phyloP scores from a whole-genome alignment of 2,329 filamentous ascomycete species.

The Aspergillus nomiae region DNA sequence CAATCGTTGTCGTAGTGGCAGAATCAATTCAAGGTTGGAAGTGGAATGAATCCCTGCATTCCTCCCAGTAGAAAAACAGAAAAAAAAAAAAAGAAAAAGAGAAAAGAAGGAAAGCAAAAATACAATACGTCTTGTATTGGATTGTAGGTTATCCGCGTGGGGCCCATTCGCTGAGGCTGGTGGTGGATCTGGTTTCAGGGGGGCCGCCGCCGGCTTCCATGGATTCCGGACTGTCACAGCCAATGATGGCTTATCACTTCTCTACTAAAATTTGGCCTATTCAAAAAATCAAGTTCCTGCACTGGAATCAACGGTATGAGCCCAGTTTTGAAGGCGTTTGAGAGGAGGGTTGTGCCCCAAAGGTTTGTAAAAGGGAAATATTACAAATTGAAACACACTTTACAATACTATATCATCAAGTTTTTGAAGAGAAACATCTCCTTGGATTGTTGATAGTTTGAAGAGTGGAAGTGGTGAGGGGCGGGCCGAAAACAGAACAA shows the following conservation, averaged over 20 bases:
- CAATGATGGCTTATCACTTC: not conserved
- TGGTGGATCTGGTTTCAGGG: conserved; percentile 34
- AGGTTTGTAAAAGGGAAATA: not conserved
- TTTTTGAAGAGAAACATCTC: not conserved
- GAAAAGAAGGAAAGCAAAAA: not conserved
- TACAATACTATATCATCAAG: not conserved
- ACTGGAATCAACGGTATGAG: not conserved
- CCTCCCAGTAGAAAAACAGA: not conserved
- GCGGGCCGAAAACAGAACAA: conserved; percentile 10
- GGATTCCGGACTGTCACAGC: conserved; percentile 2
- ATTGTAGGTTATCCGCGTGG: conserved; percentile 5
- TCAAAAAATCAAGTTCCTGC: not conserved
- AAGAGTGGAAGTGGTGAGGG: not conserved
- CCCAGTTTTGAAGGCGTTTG: not conserved
- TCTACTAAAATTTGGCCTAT: not conserved
- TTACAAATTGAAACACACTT: not conserved
- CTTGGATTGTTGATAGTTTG: not conserved
- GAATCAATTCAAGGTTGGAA: conserved; percentile 10
- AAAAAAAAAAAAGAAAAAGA: not conserved
- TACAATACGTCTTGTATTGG: not conserved
- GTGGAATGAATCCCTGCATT: conserved; percentile 34
- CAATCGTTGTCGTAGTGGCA: conserved; percentile 9
- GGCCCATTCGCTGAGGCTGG: conserved; percentile 7
- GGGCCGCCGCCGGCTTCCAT: conserved; percentile 20
- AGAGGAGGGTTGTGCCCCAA: not conserved